Percentiles rank a stretch among this genome's conserved stretches.
Conservation (phyloP, 306 rosid species). For the peach (Prunus persica) region DNA sequence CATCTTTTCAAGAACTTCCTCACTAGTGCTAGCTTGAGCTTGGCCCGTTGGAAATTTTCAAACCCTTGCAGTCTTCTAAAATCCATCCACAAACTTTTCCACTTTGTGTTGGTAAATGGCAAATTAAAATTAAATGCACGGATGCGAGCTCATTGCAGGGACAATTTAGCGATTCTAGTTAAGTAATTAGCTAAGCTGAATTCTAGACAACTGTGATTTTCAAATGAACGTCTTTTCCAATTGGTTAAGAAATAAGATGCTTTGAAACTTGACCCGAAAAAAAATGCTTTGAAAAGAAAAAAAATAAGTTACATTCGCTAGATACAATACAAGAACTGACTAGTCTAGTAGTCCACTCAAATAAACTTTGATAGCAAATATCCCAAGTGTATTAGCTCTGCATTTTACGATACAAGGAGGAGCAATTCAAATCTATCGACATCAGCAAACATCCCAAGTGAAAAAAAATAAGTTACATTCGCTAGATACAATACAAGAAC, state of each 20-base stretch:
- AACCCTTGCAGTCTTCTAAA: background rate
- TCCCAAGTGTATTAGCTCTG: background rate
- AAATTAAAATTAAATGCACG: no score
- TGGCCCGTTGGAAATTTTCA: background rate
- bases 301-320: no score
- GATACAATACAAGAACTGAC: background rate
- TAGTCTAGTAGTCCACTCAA: background rate
- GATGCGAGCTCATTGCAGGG: no score
- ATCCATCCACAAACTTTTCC: background rate
- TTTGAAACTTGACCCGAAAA: no score
- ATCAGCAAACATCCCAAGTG: background rate
- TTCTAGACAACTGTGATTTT: no score
- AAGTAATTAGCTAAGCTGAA: no score
- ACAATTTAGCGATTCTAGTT: no score
- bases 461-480: no score
- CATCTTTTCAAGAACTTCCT: background rate
- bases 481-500: background rate
- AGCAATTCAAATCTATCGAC: background rate
- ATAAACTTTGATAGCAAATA: no score
- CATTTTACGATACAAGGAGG: background rate
- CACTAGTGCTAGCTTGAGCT: background rate
- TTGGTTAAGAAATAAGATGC: no score
- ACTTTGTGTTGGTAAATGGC: background rate
- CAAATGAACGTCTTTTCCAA: background rate
- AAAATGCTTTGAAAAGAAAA: no score